Evolutionary conservation across 495 filamentous ascomycete genomes (phyloP).

Genomic region (Hypoxylon cercidicola): DNA sequence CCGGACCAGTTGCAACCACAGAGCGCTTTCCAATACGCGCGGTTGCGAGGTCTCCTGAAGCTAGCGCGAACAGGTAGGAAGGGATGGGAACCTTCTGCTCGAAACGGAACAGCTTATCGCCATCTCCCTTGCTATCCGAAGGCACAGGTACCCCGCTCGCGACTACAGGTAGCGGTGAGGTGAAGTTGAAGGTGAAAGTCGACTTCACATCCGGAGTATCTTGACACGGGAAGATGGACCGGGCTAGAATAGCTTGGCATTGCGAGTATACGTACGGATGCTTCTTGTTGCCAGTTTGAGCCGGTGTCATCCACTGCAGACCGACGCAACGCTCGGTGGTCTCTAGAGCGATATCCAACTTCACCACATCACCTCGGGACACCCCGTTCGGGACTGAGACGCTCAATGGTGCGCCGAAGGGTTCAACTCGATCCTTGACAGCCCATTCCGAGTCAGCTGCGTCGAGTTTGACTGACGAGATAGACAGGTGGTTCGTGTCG

Average conservation of each 20-base stretch:
- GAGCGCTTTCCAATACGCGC: conserved; percentile 88
- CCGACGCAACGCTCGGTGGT: conserved; percentile 92
- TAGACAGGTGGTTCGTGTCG: conserved; percentile 83
- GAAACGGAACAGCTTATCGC: conserved; percentile 77
- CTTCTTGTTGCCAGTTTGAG: conserved; percentile 92
- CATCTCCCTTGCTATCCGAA: conserved; percentile 56
- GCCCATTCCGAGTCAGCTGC: conserved; percentile 68
- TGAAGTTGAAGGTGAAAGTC: conserved; percentile 87
- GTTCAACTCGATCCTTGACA: conserved; percentile 72
- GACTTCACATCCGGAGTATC: conserved; percentile 96
- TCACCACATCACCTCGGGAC: conserved; percentile 68
- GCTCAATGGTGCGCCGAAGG: conserved; percentile 82
- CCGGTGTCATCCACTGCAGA: conserved; percentile 89
- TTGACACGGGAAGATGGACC: conserved; percentile 94
- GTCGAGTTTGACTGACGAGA: conserved; percentile 73
- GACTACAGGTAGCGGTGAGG: conserved; percentile 85
- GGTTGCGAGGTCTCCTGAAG: conserved; percentile 86
- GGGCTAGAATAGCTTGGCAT: conserved; percentile 94
- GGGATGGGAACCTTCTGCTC: conserved; percentile 91
- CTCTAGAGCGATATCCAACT: conserved; percentile 66
- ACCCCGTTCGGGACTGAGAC: conserved; percentile 73
- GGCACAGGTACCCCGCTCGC: conserved; percentile 83
- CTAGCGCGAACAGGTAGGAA: conserved; percentile 91
- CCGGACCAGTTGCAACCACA: conserved; percentile 84
- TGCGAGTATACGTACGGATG: conserved; percentile 98